Conservation (phyloP, 2,329 filamentous ascomycete genomes). For the Penicillium brevicompactum region DNA sequence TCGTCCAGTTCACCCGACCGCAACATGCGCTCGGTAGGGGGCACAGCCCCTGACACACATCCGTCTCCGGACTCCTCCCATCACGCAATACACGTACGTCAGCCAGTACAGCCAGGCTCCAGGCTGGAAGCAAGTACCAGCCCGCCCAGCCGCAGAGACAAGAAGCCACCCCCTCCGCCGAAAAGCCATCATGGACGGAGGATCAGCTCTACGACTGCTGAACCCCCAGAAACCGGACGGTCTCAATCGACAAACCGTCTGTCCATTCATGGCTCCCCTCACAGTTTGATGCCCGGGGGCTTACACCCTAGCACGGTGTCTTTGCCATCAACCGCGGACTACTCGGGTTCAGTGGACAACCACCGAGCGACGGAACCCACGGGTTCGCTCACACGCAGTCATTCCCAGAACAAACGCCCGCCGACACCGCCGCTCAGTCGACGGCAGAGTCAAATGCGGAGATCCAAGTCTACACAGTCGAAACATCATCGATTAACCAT, state of each 20-base stretch:
- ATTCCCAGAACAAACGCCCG: slow-evolving; percentile 44
- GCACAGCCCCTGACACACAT: background rate
- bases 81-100: slow-evolving; percentile 43
- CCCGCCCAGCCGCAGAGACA: slow-evolving; percentile 52
- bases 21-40: slow-evolving; percentile 5
- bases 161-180: slow-evolving; percentile 68
- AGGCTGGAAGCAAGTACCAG: slow-evolving; percentile 55
- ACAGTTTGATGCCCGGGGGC: slow-evolving; percentile 21
- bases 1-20: slow-evolving; percentile 12
- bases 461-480: slow-evolving; percentile 38
- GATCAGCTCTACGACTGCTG: slow-evolving; percentile 53
- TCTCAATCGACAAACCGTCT: slow-evolving; percentile 29
- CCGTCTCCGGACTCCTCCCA: slow-evolving; percentile 5
- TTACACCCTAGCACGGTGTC: slow-evolving; percentile 47
- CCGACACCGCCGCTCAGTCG: slow-evolving; percentile 53
- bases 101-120: slow-evolving; percentile 58
- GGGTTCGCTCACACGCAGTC: slow-evolving; percentile 32
- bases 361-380: slow-evolving; percentile 14
- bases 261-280: slow-evolving; percentile 28
- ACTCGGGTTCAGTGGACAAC: slow-evolving; percentile 28
- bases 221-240: slow-evolving; percentile 26
- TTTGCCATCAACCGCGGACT: slow-evolving; percentile 50
- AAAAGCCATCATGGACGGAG: slow-evolving; percentile 78
- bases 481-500: slow-evolving; percentile 37
- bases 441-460: slow-evolving; percentile 49